Conservation (phyloP, 2,329 filamentous ascomycete genomes). For the Scedosporium dehoogii region DNA sequence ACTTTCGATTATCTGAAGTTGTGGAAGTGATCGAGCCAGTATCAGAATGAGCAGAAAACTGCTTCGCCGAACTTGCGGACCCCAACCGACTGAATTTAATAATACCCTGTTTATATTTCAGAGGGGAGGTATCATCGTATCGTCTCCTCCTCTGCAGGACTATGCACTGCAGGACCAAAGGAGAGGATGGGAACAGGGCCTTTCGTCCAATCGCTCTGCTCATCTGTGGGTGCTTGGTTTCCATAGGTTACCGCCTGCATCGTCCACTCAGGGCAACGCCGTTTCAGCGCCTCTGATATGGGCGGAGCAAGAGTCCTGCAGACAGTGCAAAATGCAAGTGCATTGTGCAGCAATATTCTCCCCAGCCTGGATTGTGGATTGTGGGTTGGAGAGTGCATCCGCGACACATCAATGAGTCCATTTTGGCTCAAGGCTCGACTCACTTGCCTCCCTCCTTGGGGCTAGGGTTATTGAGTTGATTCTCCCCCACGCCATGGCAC, state of each 20-base stretch:
- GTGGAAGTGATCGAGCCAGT: too few relatives aligned
- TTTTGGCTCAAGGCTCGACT: not conserved
- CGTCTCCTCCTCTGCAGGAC: not conserved
- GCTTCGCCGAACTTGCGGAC: not conserved
- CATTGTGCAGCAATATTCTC: not conserved
- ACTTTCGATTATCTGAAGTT: too few relatives aligned
- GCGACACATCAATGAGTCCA: not conserved
- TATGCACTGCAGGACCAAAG: not conserved
- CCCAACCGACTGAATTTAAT: not conserved
- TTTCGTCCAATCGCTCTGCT: conserved; percentile 4
- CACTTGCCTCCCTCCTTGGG: not conserved
- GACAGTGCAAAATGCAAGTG: not conserved
- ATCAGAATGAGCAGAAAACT: not conserved
- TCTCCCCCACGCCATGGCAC: not conserved
- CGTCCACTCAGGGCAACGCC: not conserved
- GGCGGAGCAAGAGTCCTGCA: not conserved
- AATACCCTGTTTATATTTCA: not conserved
- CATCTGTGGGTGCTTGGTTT: conserved; percentile 4
- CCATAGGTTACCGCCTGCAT: conserved; percentile 1
- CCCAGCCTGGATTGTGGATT: too few relatives aligned
- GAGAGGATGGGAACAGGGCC: not conserved
- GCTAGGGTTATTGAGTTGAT: not conserved
- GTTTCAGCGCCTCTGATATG: not conserved
- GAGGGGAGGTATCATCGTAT: not conserved
- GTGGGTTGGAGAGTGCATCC: too few relatives aligned